Conservation (phyloP, 1,284 basidiomycete species). For the Sphaerobolus stellatus region DNA sequence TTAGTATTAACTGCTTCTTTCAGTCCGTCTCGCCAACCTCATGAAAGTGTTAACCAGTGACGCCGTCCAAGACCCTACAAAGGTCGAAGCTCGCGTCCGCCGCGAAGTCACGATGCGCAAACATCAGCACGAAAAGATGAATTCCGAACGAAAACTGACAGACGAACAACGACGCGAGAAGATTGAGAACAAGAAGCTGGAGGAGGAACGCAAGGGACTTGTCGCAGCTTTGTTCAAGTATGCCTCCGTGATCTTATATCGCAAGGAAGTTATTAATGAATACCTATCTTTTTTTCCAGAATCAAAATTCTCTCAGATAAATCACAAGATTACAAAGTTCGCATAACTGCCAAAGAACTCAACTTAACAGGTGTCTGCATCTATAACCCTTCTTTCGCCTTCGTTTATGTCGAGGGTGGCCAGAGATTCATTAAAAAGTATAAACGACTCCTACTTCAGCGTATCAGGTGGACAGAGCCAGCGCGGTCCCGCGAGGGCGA, state of each 20-base stretch:
- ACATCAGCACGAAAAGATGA: slow-evolving; percentile 90
- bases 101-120: slow-evolving; percentile 90
- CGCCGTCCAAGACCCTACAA: slow-evolving; percentile 95
- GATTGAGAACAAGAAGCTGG: slow-evolving; percentile 76
- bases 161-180: slow-evolving; percentile 89
- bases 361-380: slow-evolving; percentile 87
- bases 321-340: slow-evolving; percentile 93
- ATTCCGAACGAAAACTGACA: slow-evolving; percentile 87
- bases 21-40: slow-evolving; percentile 92
- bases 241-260: slow-evolving; percentile 30
- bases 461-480: slow-evolving; percentile 94
- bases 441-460: slow-evolving; percentile 82
- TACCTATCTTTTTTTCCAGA: slow-evolving; percentile 39
- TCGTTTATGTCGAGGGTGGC: slow-evolving; percentile 94
- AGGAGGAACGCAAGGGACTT: slow-evolving; percentile 88
- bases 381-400: slow-evolving; percentile 84
- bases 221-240: slow-evolving; percentile 88
- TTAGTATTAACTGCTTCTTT: slow-evolving; percentile 14
- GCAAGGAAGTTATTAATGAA: slow-evolving; percentile 8
- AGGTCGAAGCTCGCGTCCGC: slow-evolving; percentile 93
- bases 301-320: slow-evolving; percentile 89
- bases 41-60: slow-evolving; percentile 98
- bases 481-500: slow-evolving; percentile 74
- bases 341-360: slow-evolving; percentile 92
- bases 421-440: slow-evolving; percentile 86